Base-by-base conservation (phyloP, 2,329 filamentous ascomycete genomes). In the Bimuria novae-zelandiae region DNA sequence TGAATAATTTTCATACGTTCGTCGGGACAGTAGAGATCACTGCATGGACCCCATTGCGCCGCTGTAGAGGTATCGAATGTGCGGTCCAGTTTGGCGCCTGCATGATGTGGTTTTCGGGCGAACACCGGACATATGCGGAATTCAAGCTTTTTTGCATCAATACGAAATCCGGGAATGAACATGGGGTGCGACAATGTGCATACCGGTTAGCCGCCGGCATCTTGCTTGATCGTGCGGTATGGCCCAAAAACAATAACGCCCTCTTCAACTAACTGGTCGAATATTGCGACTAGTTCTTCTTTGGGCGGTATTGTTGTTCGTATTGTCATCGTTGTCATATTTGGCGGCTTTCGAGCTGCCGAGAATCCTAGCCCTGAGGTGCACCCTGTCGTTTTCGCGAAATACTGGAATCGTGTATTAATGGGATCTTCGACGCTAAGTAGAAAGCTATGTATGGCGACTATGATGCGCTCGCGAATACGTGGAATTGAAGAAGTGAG, bases 1-100 rank as follows among this genome's bases (percentile, higher is more conserved):
- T 66, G 62, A 0, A 65, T 64, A 11, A 82, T 61, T 14, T 78
- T 74, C 37, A 77, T 74, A n/a, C 75, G 75, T 0, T 71, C 62
- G 40, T 77, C 71, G 39, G 71, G 71, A 49, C 76, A 77, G 52
- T 77, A 78, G 57, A 81, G 76, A 33, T 74, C 70, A 59, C 66
- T 70, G 4, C 69, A 70, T 21, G 69, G 67, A 0, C 71, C 71
- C 61, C 67, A 71, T 57, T 16, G 16, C 8, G 33, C 17, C 8
- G 14, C 33, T 12, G 14, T 7, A 4, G 33, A 17, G 7, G 33
- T 17, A 4, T 3, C n/a, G 14, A 36, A 36, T 4, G 33, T 36
- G 33, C 33, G 33, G 22, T 59, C 57, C 2, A 64, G 49, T 27
- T 43, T 35, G 11, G 65, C 63, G 12, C 61, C 62, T 14, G 65